Base-by-base conservation (phyloP, 1,284 basidiomycete genomes). In the Mycena sp. region DNA sequence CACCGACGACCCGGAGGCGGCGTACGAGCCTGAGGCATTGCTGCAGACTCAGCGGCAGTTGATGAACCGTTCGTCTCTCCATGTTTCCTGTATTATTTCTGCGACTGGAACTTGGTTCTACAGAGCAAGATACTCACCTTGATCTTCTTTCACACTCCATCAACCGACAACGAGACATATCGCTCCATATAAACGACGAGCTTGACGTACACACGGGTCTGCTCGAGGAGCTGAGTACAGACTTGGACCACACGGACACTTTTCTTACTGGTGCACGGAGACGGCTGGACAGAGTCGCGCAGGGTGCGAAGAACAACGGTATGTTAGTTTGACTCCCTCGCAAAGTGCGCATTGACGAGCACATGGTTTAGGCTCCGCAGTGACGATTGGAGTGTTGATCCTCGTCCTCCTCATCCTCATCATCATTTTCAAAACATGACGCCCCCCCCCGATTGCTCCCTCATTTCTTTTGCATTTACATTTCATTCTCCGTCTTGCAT, bases 181-280 rank as follows among this genome's bases (percentile, higher is more conserved):
- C 92, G 1, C 74, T 94, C 9, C 91, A 94, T 75, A 95, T 96
- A 23, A 92, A 92, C 58, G 89, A 90, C 67, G 94, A 96, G 76
- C 80, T 96, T 17, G 92, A 92, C 58, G 83, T 88, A 1, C 94
- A 96, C 71, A 86, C 87, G 37, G 91, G 92, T 0, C 74, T 96
- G 52, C 76, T 96, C 17, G 86, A 90, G 69, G 87, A 88, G 57
- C 85, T 95, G 17, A 94, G 95, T 68, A 83, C 83, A 0, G 92
- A 92, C 57, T 75, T 96, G 66, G 91, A 93, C 67, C 73, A 82
- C 53, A 95, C 93, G 11, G 79, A 83, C 2, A 81, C 77, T 11
- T 78, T 90, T 44, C 76, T 96, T 61, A 76, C 80, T 19, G 72
- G 83, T 26, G 94, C 94, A n/a, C 79, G 90, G 67, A 79, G 87